Evolutionary conservation across 768 basidiomycete genomes (phyloP).

Genomic region (Hericium coralloides): DNA sequence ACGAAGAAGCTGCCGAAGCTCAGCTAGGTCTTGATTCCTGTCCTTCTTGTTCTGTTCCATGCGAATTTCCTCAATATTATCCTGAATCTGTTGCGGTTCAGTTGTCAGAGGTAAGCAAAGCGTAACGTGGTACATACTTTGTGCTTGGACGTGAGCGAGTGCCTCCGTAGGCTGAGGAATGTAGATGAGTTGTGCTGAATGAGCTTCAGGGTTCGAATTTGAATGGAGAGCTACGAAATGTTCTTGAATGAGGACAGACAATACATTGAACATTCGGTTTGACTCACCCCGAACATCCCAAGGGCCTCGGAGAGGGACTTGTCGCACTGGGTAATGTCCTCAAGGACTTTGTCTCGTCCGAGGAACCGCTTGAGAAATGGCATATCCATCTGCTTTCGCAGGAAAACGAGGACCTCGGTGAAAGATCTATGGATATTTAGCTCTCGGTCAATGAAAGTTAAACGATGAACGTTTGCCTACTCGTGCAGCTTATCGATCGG

Average conservation of each 20-base stretch:
- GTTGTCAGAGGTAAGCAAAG: slow-evolving; percentile 3
- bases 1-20: slow-evolving; percentile 51
- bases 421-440: slow-evolving; percentile 28
- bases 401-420: slow-evolving; percentile 35
- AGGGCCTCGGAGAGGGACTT: slow-evolving; percentile 45
- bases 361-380: slow-evolving; percentile 77
- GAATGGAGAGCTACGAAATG: slow-evolving; percentile 31
- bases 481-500: slow-evolving; percentile 45
- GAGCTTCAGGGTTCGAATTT: slow-evolving; percentile 44
- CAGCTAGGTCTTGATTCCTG: slow-evolving; percentile 39
- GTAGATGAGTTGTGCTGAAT: slow-evolving; percentile 22
- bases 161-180: neutral
- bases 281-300: slow-evolving; percentile 42
- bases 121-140: neutral
- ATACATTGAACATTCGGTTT: neutral
- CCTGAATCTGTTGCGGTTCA: slow-evolving; percentile 2
- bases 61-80: slow-evolving; percentile 17
- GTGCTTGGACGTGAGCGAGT: no score
- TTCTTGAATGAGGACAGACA: neutral
- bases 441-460: neutral
- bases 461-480: slow-evolving; percentile 25
- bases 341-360: slow-evolving; percentile 58
- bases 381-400: slow-evolving; percentile 48
- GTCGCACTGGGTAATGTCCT: slow-evolving; percentile 43
- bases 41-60: slow-evolving; percentile 39